These are phyloP conservation scores for Alternaria viburni DNA, from an alignment of 2,329 filamentous ascomycete genomes.

Conservation along the genomic window DNA sequence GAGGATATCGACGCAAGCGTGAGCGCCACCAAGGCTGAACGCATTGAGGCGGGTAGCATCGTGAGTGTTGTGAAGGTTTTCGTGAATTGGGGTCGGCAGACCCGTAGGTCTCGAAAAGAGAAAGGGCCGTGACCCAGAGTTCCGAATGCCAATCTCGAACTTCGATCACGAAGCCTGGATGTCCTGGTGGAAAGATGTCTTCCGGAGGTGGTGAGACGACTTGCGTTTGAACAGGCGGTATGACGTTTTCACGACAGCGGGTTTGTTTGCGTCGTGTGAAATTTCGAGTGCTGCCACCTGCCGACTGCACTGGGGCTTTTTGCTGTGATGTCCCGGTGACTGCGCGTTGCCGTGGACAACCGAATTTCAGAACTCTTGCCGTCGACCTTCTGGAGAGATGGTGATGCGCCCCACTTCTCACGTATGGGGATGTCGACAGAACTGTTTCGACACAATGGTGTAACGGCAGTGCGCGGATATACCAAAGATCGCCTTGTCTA, in stretches of 20 bases:
- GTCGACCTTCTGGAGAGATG: not conserved
- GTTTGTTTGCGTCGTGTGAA: conserved; percentile 24
- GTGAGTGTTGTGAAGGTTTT: conserved; percentile 19
- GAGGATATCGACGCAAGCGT: conserved; percentile 25
- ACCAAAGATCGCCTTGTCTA: conserved; percentile 18
- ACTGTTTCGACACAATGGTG: conserved; percentile 1
- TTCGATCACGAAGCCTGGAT: conserved; percentile 8
- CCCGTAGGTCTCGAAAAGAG: conserved; percentile 9
- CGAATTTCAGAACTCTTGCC: not conserved
- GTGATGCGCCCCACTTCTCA: not conserved
- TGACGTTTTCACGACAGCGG: conserved; percentile 36
- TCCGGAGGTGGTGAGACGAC: conserved; percentile 33
- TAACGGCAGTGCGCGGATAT: conserved; percentile 15
- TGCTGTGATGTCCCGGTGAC: conserved; percentile 13
- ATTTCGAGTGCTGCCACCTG: conserved; percentile 24
- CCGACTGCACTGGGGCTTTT: conserved; percentile 10
- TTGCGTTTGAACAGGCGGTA: conserved; percentile 26
- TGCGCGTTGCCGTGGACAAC: conserved; percentile 23
- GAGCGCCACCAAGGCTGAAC: conserved; percentile 28
- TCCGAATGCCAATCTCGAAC: conserved; percentile 18
- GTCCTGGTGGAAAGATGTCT: conserved; percentile 10
- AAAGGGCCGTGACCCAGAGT: conserved; percentile 7
- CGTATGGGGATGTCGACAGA: not conserved
- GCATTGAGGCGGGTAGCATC: conserved; percentile 29
- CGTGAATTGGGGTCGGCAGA: conserved; percentile 7